Evolutionary conservation across 768 basidiomycete species (phyloP).

Genomic region (Phylloporus arenicola): DNA sequence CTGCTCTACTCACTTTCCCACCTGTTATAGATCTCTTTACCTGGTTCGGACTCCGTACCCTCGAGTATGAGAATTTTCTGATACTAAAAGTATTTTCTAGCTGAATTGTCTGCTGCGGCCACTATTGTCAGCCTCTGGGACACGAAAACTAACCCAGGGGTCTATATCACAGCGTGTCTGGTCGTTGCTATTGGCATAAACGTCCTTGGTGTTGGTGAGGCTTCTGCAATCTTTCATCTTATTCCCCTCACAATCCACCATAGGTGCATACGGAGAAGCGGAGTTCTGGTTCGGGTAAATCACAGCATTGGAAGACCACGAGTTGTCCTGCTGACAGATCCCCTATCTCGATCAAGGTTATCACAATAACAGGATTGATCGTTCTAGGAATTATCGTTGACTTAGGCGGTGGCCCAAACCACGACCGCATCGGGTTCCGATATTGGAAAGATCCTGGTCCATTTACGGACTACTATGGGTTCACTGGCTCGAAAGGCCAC

Average conservation of each 20-base stretch:
- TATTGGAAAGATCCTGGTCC: conserved; percentile 54
- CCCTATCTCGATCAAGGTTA: conserved; percentile 45
- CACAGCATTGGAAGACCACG: too few relatives aligned
- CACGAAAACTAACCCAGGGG: conserved; percentile 35
- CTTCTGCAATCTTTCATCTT: too few relatives aligned
- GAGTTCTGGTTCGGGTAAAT: conserved; percentile 45
- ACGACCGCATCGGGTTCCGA: conserved; percentile 45
- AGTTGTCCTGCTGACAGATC: neutral
- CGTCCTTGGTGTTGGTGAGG: conserved; percentile 35
- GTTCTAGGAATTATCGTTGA: conserved; percentile 44
- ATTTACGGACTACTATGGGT: conserved; percentile 39
- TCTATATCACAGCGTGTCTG: conserved; percentile 50
- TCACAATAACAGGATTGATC: conserved; percentile 41
- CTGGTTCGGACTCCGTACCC: conserved; percentile 20
- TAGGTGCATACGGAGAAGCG: conserved; percentile 43
- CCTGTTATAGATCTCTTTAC: conserved; percentile 17
- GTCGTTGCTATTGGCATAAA: conserved; percentile 49
- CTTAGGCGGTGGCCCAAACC: conserved; percentile 51
- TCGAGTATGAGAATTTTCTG: neutral
- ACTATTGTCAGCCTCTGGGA: conserved; percentile 48
- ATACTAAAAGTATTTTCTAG: conserved; percentile 18
- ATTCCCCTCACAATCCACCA: neutral
- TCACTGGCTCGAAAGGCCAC: conserved; percentile 41
- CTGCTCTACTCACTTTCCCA: conserved; percentile 1
- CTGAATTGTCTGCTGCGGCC: conserved; percentile 47